A percentile compares a stretch with the other conserved stretches of the same genome.
Evolutionary conservation across 495 filamentous ascomycete genomes (phyloP).

Genomic region (Parachaetomium inaequale): DNA sequence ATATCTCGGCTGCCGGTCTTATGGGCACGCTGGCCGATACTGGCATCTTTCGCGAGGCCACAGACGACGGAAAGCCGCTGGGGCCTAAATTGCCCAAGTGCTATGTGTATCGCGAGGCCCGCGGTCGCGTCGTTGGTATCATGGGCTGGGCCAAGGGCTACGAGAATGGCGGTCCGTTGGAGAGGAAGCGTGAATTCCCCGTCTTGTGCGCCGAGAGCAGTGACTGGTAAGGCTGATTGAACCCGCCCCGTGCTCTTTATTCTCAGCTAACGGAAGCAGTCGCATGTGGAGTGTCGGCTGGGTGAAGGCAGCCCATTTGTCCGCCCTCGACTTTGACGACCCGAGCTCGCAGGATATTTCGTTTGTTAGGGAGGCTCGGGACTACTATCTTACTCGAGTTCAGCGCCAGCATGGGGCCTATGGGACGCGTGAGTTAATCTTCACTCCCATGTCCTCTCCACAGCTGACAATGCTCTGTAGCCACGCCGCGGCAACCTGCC

Average conservation of each 20-base stretch:
- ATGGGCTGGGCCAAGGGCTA: constrained; percentile 40
- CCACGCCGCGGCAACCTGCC: not conserved
- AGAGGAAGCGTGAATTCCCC: constrained; percentile 39
- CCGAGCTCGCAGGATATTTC: constrained; percentile 18
- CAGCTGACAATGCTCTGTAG: too few species aligned
- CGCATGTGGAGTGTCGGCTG: constrained; percentile 27
- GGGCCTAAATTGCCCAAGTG: constrained; percentile 32
- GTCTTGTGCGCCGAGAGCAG: constrained; percentile 41
- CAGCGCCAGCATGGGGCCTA: not conserved
- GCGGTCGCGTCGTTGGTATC: constrained; percentile 23
- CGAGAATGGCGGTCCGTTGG: constrained; percentile 35
- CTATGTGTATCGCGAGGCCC: constrained; percentile 28
- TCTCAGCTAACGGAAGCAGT: constrained; percentile 12
- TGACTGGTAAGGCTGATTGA: constrained; percentile 18
- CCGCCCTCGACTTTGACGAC: constrained; percentile 27
- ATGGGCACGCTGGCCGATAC: constrained; percentile 30
- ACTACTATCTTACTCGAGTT: constrained; percentile 16
- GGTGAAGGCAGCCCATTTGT: constrained; percentile 26
- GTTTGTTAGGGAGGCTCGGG: constrained; percentile 16
- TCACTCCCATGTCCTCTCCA: too few species aligned
- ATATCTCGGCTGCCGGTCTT: constrained; percentile 33
- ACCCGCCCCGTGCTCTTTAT: not conserved
- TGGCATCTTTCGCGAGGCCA: constrained; percentile 31
- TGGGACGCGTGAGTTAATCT: not conserved
- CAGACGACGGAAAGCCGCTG: not conserved